phyloP scores from a whole-genome alignment of 768 basidiomycete species.

The Tremella yokohamensis region DNA sequence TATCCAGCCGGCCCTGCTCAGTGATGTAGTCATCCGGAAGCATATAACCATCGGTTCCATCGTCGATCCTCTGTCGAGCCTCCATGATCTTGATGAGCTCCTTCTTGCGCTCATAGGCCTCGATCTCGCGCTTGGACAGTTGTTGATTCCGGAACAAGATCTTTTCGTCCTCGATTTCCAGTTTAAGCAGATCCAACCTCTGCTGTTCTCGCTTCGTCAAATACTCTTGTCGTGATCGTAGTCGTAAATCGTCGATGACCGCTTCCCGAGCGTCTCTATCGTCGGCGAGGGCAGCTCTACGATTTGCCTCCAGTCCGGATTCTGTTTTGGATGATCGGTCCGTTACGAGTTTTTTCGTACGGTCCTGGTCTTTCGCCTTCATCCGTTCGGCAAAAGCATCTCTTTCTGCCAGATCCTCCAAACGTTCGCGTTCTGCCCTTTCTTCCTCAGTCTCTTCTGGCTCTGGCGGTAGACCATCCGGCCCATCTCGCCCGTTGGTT shows the following conservation, averaged over 20 bases:
- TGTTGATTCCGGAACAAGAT: conserved; percentile 86
- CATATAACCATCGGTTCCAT: conserved; percentile 92
- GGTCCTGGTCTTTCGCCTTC: conserved; percentile 72
- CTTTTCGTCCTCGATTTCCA: conserved; percentile 93
- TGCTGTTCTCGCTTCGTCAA: conserved; percentile 94
- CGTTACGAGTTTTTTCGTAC: conserved; percentile 84
- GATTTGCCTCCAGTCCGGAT: conserved; percentile 76
- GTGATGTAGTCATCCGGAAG: conserved; percentile 98
- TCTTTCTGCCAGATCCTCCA: conserved; percentile 76
- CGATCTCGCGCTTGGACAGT: conserved; percentile 74
- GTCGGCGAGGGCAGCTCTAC: conserved; percentile 76
- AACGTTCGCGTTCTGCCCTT: conserved; percentile 67
- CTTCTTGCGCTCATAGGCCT: conserved; percentile 84
- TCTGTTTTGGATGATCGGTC: conserved; percentile 75
- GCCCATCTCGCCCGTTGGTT: conserved; percentile 20
- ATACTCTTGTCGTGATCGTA: conserved; percentile 91
- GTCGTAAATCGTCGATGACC: conserved; percentile 70
- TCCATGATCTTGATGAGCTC: conserved; percentile 87
- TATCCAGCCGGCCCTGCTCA: conserved; percentile 96
- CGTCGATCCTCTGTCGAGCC: conserved; percentile 87
- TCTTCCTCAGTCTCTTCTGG: conserved; percentile 67
- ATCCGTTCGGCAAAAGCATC: conserved; percentile 92
- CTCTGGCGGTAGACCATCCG: conserved; percentile 48
- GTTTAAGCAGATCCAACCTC: conserved; percentile 84
- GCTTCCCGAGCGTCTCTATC: conserved; percentile 58